A percentile compares a stretch with the other conserved stretches of the same genome.
Evolutionary conservation across 108 stramenopile species (phyloP).

Genomic region (Epithemia pelagica): DNA sequence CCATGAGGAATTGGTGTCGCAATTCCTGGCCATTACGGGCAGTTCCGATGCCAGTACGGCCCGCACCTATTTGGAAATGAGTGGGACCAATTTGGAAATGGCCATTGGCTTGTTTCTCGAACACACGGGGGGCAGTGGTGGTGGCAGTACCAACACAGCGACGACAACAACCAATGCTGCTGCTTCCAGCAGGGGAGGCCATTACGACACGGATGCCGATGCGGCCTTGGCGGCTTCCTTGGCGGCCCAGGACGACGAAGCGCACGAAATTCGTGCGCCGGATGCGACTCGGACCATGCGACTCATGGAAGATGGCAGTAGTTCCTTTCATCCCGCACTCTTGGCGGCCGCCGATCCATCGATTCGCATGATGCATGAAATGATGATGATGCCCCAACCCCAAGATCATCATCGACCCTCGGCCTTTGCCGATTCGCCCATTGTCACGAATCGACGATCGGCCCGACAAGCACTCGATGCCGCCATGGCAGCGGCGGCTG

Average conservation of each 20-base stretch:
- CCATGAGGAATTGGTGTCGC: too few species aligned
- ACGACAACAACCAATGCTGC: conserved; percentile 14
- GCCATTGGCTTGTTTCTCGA: conserved; percentile 74
- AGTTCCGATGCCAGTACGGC: conserved; percentile 47
- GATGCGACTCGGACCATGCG: conserved; percentile 81
- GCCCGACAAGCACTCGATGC: conserved; percentile 4
- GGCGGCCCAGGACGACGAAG: conserved; percentile 1
- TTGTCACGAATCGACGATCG: not conserved
- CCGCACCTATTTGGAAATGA: conserved; percentile 76
- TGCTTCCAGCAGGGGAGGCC: conserved; percentile 14
- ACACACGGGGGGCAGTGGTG: conserved; percentile 38
- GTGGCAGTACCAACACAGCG: conserved; percentile 15
- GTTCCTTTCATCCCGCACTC: conserved; percentile 7
- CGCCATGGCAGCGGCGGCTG: conserved; percentile 44
- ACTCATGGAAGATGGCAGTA: conserved; percentile 52
- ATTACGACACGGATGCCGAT: not conserved
- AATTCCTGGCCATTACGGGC: conserved; percentile 76
- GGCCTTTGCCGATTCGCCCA: conserved; percentile 16
- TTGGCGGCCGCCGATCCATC: conserved; percentile 22
- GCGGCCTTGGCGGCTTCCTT: conserved; percentile 1
- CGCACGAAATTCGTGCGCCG: conserved; percentile 60
- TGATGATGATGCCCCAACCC: too few species aligned
- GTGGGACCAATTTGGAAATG: conserved; percentile 56
- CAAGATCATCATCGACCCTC: not conserved
- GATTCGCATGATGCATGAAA: conserved; percentile 1